Evolutionary conservation across 345 rosid species (phyloP).

Genomic region (Dimocarpus longan): DNA sequence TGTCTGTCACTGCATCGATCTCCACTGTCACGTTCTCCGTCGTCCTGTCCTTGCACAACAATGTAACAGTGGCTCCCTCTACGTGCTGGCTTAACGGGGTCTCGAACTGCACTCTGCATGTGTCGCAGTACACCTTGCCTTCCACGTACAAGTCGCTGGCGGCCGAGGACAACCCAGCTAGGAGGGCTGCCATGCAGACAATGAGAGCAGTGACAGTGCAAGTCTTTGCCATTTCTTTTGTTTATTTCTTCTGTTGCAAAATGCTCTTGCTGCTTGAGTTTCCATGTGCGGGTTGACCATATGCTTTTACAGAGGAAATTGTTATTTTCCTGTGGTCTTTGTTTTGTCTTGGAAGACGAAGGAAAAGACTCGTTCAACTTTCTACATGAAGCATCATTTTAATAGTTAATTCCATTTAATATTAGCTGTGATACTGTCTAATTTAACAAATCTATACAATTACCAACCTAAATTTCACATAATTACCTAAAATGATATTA

Average conservation of each 20-base stretch:
- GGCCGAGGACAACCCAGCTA: not conserved
- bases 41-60: constrained; percentile 33
- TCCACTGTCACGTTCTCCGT: not conserved
- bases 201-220: not conserved
- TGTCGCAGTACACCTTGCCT: constrained; percentile 34
- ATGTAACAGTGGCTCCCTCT: constrained; percentile 25
- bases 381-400: too few species aligned
- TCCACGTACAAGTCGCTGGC: constrained; percentile 10
- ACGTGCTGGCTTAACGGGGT: constrained; percentile 13
- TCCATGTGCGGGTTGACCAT: too few species aligned
- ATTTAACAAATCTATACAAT: too few species aligned
- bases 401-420: too few species aligned
- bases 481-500: too few species aligned
- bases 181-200: constrained; percentile 27
- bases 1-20: too few species aligned
- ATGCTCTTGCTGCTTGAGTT: not conserved
- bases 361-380: too few species aligned
- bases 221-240: constrained; percentile 30
- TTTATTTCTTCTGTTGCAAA: too few species aligned
- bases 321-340: not conserved
- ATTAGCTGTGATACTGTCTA: too few species aligned
- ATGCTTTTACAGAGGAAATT: too few species aligned
- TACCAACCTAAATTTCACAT: too few species aligned
- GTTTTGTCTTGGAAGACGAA: not conserved
- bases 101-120: constrained; percentile 27